Base-by-base conservation (phyloP, 176 grass and related monocot genomes). In the Carex kokanica region DNA sequence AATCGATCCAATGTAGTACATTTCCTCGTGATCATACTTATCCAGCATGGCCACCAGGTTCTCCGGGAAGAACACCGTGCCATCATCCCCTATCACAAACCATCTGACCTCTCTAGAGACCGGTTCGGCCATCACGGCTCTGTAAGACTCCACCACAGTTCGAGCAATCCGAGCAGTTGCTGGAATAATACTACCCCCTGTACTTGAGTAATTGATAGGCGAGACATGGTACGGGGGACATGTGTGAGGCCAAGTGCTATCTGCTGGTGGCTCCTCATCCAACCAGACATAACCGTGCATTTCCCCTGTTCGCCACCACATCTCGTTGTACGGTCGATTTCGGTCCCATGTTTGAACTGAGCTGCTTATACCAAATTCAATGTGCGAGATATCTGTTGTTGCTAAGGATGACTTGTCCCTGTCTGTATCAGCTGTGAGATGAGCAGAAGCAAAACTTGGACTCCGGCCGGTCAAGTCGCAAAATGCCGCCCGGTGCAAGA, bases 11-110 rank as follows among this genome's bases (percentile, higher is more conserved):
- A 97, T 82, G 81, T 97, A 97, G 83, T 94, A 91, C 90, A 97
- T 88, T 86, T 97, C 88, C 81, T 88, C 60, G 81, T 97, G 88
- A 83, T 97, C 78, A 81, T 97, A 97, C 78, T 97, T 97, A 40
- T 85, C 47, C 86, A 97, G 92, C 88, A 88, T 83, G 7, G 90
- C 83, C 78, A 91, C 87, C 31, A 97, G 86, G 83, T 97, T 97
- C 17, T 97, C 92, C 47, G 87, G 88, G 90, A 97, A 97, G 91
- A 97, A 94, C 29, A 97, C 80, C 11, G 94, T 97, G 85, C 91
- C 88, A 86, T 97, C 94, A 85, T 97, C 94, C 18, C 94, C 94
- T 88, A 94, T 94, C 64, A 94, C 91, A 84, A 94, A 92, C 94
- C 94, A 97, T 84, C 94, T 81, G n/a, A 74, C 81, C 86, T 78